Evolutionary conservation across 2,329 filamentous ascomycete genomes (phyloP), one percentile per base, ranked within the genome.

Genomic region (Clonostachys rhizophaga): DNA sequence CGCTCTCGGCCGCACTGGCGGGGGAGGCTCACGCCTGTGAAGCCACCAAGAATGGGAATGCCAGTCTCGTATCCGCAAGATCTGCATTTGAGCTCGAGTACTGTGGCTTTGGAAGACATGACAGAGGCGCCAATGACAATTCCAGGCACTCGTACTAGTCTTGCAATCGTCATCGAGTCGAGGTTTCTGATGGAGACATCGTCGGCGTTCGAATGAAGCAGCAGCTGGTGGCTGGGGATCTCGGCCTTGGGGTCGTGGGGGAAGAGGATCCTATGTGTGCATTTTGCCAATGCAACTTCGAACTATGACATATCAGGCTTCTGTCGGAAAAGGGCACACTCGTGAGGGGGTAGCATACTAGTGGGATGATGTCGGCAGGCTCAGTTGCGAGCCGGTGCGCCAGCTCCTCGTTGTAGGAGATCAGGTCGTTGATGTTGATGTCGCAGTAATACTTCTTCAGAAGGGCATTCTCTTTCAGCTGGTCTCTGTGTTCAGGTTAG

Each of bases 71-170:
- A 80, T 49, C 85, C 79, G 68, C 94, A 99, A 59, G 84, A 91
- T 53, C 91, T 83, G 72, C 94, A 99, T 67, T 95, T 84, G 45
- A 99, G 87, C 51, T 88, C 81, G 20, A 99, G 76, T 24, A 84
- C 76, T 7, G 91, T 96, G 6, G 94, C 90, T 73, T 99, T 97
- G 12, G 92, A 97, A 3, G 91, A 96, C 66, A 97, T 86, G 16
- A 95, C 95, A 1, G 92, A 96, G 42, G 94, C 94, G 42, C 94
- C 92, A 54, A 99, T 99, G 50, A 99, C 90, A 54, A 99, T 99
- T 44, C 94, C 95, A 1, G 94, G 94, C 48, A 99, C 95, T 48
- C 92, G 84, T 37, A 99, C 92, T n/a, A 99, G 85, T 56, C 91
- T 86, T 6, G 92, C 91, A 55, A 99, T 95, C 53, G 90, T 92